Base-by-base conservation (phyloP, 805 yeast genomes). In the Scheffersomyces spartinae region DNA sequence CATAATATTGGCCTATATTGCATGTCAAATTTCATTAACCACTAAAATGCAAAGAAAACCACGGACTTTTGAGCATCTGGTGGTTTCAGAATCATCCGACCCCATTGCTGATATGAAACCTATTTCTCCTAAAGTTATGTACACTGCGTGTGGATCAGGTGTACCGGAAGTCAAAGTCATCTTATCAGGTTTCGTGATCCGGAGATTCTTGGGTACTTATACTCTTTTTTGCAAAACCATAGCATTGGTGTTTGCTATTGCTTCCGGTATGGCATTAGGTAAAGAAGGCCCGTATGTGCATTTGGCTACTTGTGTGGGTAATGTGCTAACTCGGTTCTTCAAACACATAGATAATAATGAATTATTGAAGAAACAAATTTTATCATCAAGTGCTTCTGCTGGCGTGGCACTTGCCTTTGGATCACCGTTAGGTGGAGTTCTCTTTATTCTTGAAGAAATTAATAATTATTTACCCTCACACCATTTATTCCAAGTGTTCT, bases 221-320 rank as follows among this genome's bases (percentile, higher is more conserved):
- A 68, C 78, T 0, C 49, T 71, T 6, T 20, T 69, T 13, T 49
- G 65, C 30, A 71, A 71, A 40, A 52, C 71, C 0, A 31, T 52
- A 2, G 68, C 71, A 0, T 45, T 71, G 14, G 51, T 69, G 2
- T 53, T 69, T 18, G 66, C 74, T 3, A 68, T 71, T 19, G 70
- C 75, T 0, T 66, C 74, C 0, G 78, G 78, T 2, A 50, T 71
- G 51, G 46, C 67, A 8, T 45, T 71, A 7, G 78, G 78, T 2
- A 71, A 71, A 42, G 78, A 71, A 31, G 78, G 78, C 3, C 78
- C 78, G 0, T 71, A 60, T 38, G 78, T 71, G 13, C 78, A 71
- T 42, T 52, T 71, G 24, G 72, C 76, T 1, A 55, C 75, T 2
- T 65, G 71, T 34, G 71, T 68, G 13, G 78, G 78, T 4, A 71